These are phyloP conservation scores for Fusarium robinianum DNA, from an alignment of 2,329 filamentous ascomycete genomes.

Conservation along the genomic window DNA sequence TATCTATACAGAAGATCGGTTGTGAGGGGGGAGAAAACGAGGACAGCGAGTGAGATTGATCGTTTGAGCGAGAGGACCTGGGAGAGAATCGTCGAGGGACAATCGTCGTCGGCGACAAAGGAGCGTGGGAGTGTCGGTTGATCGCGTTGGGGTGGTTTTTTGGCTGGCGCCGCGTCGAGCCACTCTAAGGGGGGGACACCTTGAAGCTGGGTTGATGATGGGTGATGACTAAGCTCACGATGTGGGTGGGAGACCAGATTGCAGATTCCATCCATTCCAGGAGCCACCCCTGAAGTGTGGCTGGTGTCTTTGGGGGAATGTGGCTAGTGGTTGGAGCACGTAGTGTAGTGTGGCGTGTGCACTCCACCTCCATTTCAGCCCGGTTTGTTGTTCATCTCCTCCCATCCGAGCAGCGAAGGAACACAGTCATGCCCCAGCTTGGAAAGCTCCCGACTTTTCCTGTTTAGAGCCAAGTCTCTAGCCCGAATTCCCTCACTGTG, in stretches of 20 bases:
- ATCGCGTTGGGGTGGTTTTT: slow-evolving; percentile 30
- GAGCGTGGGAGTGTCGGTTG: slow-evolving; percentile 33
- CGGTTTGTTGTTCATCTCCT: too few species aligned
- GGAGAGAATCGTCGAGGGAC: neutral
- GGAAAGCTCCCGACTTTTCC: too few species aligned
- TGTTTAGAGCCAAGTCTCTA: too few species aligned
- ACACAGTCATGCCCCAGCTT: too few species aligned
- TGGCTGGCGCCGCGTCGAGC: slow-evolving; percentile 33
- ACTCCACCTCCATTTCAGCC: too few species aligned
- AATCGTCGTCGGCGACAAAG: slow-evolving; percentile 25
- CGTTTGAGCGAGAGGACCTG: neutral
- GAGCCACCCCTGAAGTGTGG: slow-evolving; percentile 27
- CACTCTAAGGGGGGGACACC: slow-evolving; percentile 35
- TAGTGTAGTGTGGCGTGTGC: neutral
- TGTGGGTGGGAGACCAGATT: slow-evolving; percentile 33
- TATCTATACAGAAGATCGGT: neutral
- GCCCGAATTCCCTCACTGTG: too few species aligned
- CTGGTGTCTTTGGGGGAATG: neutral
- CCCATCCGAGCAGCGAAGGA: too few species aligned
- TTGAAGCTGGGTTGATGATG: slow-evolving; percentile 25
- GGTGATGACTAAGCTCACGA: slow-evolving; percentile 28
- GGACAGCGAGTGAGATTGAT: slow-evolving; percentile 8
- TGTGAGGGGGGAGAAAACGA: slow-evolving; percentile 2
- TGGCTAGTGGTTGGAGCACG: slow-evolving; percentile 22
- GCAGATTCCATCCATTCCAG: too few species aligned